A percentile compares a stretch with the other conserved stretches of the same genome.
These are phyloP conservation scores for Globisporangium emineosum DNA, from an alignment of 352 stramenopile species.

Conservation along the genomic window DNA sequence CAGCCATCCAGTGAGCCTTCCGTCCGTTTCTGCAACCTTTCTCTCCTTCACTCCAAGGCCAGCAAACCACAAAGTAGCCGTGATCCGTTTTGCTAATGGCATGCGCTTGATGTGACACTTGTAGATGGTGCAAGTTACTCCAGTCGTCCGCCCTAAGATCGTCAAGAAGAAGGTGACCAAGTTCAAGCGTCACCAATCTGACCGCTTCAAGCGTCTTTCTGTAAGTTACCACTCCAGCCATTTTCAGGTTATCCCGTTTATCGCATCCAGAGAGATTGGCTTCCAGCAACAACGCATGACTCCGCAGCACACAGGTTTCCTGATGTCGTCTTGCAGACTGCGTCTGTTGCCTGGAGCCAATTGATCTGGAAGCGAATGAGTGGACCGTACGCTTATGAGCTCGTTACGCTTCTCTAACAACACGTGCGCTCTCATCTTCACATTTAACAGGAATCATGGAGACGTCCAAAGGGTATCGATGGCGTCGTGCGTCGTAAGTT, in stretches of 20 bases:
- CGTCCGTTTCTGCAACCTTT: not conserved
- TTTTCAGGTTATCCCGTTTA: not conserved
- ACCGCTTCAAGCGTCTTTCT: conserved; percentile 98
- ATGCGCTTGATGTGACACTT: conserved; percentile 10
- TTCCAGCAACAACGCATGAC: not conserved
- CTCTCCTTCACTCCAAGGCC: not conserved
- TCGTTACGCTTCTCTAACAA: not conserved
- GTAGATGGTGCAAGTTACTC: conserved; percentile 91
- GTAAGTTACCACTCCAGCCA: conserved; percentile 41
- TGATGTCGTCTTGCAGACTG: not conserved
- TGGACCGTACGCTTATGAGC: not conserved
- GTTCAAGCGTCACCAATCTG: conserved; percentile 98
- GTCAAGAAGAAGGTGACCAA: conserved; percentile 99
- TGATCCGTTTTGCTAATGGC: not conserved
- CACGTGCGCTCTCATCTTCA: not conserved
- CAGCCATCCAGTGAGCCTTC: not conserved
- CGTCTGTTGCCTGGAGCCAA: not conserved
- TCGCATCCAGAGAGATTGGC: conserved; percentile 1
- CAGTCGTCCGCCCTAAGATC: conserved; percentile 90
- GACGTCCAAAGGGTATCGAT: conserved; percentile 99
- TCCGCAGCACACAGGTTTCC: not conserved
- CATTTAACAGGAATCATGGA: conserved; percentile 88
- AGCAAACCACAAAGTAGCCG: not conserved
- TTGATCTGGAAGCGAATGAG: not conserved
- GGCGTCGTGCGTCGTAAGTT: conserved; percentile 98